These are phyloP conservation scores for Camillea tinctor DNA, from an alignment of 2,329 filamentous ascomycete genomes.

Conservation along the genomic window DNA sequence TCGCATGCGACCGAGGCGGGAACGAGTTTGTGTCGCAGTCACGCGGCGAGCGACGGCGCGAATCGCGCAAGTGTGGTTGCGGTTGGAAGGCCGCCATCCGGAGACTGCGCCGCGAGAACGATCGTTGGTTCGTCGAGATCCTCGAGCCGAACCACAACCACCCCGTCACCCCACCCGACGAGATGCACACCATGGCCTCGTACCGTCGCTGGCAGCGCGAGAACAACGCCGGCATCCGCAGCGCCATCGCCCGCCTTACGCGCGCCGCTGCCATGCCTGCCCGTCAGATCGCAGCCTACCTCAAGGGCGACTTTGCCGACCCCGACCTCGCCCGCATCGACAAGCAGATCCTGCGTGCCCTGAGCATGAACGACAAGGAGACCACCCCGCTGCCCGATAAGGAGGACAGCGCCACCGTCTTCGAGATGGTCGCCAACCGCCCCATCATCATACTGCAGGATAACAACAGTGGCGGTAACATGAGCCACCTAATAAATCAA, in stretches of 20 bases:
- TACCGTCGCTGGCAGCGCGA: conserved; percentile 33
- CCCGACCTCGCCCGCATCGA: conserved; percentile 29
- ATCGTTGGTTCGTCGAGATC: conserved; percentile 31
- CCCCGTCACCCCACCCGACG: conserved; percentile 25
- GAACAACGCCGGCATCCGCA: conserved; percentile 28
- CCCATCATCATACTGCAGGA: conserved; percentile 28
- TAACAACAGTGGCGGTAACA: conserved; percentile 2
- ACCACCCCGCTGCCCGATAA: conserved; percentile 6
- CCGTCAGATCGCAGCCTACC: conserved; percentile 25
- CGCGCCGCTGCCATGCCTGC: conserved; percentile 29
- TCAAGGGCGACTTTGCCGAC: conserved; percentile 24
- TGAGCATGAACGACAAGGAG: conserved; percentile 29
- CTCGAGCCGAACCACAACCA: conserved; percentile 29
- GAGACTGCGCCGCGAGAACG: conserved; percentile 28
- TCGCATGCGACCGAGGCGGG: conserved; percentile 30
- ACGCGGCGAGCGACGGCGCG: conserved; percentile 29
- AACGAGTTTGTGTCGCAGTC: conserved; percentile 31
- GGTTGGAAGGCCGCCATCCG: conserved; percentile 28
- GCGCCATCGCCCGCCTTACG: conserved; percentile 24
- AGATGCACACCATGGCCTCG: conserved; percentile 31
- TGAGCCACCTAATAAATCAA: not conserved
- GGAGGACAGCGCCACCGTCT: conserved; percentile 16
- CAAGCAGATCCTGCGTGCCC: conserved; percentile 28
- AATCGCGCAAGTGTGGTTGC: conserved; percentile 29
- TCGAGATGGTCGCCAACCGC: conserved; percentile 26